Base-by-base conservation (phyloP, 2,329 filamentous ascomycete species). In the Curvularia eragrostidis region DNA sequence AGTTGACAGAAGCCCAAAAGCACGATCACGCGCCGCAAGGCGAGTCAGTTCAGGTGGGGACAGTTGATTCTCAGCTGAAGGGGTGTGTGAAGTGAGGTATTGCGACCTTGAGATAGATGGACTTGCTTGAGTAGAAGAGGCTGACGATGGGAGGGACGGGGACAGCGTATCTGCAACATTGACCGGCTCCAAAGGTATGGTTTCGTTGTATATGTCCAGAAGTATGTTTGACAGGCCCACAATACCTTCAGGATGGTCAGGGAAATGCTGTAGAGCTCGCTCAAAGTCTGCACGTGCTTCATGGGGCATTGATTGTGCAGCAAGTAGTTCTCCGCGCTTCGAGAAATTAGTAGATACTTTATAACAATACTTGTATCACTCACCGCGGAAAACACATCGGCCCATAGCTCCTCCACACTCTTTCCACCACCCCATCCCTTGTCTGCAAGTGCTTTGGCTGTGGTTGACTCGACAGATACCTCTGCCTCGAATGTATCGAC, bases 11-110 rank as follows among this genome's bases (percentile, higher is more conserved):
- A 99, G 83, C 12, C 89, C 90, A 71, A 93, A 95, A 0, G 95
- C 95, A 49, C 95, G 86, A 73, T 98, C 95, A 19, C 94, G 87
- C 15, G 93, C 91, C 3, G 93, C 91, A n/a, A 98, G 85, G 10
- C 93, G 87, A 74, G 95, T 93, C 32, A 92, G 82, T 15, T 89
- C 84, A 15, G 89, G 90, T 3, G 93, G 83, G 1, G 87, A 87
- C 1, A 73, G 62, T 34, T 74, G 69, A 30, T 76, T 75, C 36
- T 75, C 72, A 1, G 68, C 73, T 0, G 73, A 75, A 2, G 73
- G 72, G 0, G 63, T 51, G 82, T 83, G 39, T 80, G 84, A 77
- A 81, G 84, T 76, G 83, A 86, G 39, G 81, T 83, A 36, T 79
- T 81, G 6, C 15, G 65, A 67, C 51, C 66, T 70, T 4, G 58